phyloP scores from a whole-genome alignment of 805 yeast species.

The Pichia ethanolica region DNA sequence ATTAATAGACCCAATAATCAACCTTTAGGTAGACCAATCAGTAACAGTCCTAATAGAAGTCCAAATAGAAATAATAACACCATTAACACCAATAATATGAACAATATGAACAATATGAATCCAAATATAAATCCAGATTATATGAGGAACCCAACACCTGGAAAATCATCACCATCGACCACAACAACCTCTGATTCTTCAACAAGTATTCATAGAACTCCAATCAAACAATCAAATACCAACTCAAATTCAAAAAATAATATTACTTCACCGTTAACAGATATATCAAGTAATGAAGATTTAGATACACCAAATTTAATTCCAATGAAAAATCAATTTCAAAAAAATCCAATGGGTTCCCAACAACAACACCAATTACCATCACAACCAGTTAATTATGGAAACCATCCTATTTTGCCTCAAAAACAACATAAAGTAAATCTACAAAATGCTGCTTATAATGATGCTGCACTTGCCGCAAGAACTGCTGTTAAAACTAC shows the following conservation, averaged over 20 bases:
- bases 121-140: background rate
- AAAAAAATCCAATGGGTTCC: too few relatives aligned
- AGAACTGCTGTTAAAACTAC: background rate
- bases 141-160: background rate
- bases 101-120: background rate
- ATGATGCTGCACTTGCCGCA: background rate
- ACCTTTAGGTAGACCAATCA: background rate
- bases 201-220: background rate
- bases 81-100: too few relatives aligned
- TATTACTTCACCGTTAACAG: background rate
- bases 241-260: background rate
- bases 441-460: background rate
- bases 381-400: background rate
- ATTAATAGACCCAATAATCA: background rate
- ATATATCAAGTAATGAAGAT: background rate
- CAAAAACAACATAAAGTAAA: background rate
- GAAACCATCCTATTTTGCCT: too few relatives aligned
- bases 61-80: background rate
- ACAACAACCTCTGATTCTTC: slow-evolving; percentile 4
- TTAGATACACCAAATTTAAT: background rate
- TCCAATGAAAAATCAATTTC: background rate
- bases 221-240: background rate
- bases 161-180: slow-evolving; percentile 1
- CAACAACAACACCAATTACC: background rate
- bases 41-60: background rate